Evolutionary conservation across 306 rosid genomes (phyloP), one percentile per base, ranked within the genome.

Genomic region (Boehmeria nivea): DNA sequence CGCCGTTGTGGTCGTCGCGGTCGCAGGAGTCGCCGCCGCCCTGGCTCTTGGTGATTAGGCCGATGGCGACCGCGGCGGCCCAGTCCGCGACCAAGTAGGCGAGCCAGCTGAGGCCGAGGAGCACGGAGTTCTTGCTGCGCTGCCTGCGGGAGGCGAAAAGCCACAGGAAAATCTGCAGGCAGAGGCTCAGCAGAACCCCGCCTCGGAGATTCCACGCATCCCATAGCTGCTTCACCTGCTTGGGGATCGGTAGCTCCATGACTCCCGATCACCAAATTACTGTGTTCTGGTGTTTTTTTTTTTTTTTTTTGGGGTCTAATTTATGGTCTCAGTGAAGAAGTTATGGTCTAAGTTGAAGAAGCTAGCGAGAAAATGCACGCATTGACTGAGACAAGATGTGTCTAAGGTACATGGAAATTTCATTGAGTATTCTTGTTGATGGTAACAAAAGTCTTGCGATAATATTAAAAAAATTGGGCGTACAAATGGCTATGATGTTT

Each of bases 201-300:
- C 40, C 50, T 20, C 81, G 63, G 40, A 76, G 65, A 55, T 80
- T 69, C 86, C 86, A 80, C 59, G 0, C 19, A 20, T 66, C 68
- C 79, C 81, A 80, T 26, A 61, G 6, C 43, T 24, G 51, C 63
- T 66, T 54, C 26, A 76, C 40, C 7, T 3, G 5, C 9, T 3
- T 6, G 7, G 76, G 74, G 12, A 79, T 61, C 1, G 70, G 47
- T 36, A 49, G 33, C 6, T 46, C 59, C 72, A 75, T 56, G 12
- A 28, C 6, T 51, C 17, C 38, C n/a, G n/a, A 20, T 26, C 11
- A 1, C 49, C 8, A n/a, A 20, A 18, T 8, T 10, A n/a, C n/a
- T n/a, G n/a, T n/a, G n/a, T n/a, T n/a, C n/a, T n/a, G n/a, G 22
- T 11, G 18, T 11, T 44, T 6, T n/a, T 31, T 31, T 31, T 31